These are phyloP conservation scores for Botrytis cinerea DNA, from an alignment of 2,329 filamentous ascomycete genomes.

Conservation along the genomic window DNA sequence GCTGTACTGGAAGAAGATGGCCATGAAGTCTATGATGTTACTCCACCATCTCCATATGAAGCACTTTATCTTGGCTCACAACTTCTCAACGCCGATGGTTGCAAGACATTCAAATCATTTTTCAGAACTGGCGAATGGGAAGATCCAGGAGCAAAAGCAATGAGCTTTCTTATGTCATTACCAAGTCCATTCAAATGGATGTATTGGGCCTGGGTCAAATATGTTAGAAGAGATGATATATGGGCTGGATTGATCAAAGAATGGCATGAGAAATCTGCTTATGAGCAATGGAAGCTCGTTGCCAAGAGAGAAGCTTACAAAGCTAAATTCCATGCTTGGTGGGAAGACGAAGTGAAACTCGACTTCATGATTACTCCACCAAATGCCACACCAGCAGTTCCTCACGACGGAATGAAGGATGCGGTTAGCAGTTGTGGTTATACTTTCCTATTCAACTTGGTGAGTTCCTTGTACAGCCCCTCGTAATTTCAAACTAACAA, in stretches of 20 bases:
- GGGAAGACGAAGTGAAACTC: slow-evolving; percentile 68
- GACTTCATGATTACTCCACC: slow-evolving; percentile 83
- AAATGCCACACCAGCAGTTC: slow-evolving; percentile 86
- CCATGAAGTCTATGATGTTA: slow-evolving; percentile 70
- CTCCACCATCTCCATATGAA: slow-evolving; percentile 71
- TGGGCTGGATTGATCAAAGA: slow-evolving; percentile 77
- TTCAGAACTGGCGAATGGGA: slow-evolving; percentile 77
- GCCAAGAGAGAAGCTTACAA: slow-evolving; percentile 76
- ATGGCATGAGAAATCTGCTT: slow-evolving; percentile 73
- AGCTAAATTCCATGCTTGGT: slow-evolving; percentile 80
- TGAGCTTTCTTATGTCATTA: slow-evolving; percentile 72
- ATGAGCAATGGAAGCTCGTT: slow-evolving; percentile 82
- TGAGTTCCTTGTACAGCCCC: slow-evolving; percentile 46
- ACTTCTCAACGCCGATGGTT: slow-evolving; percentile 83
- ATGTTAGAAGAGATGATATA: slow-evolving; percentile 71
- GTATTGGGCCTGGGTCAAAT: slow-evolving; percentile 90
- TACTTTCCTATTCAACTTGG: slow-evolving; percentile 89
- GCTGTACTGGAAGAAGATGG: slow-evolving; percentile 68
- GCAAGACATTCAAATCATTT: slow-evolving; percentile 74
- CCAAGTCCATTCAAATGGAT: slow-evolving; percentile 75
- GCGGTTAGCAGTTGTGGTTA: slow-evolving; percentile 87
- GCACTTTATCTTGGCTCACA: slow-evolving; percentile 75
- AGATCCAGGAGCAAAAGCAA: slow-evolving; percentile 74
- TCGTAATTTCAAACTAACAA: not conserved
- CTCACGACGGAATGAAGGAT: slow-evolving; percentile 82